Percentiles rank a stretch among this genome's conserved stretches.
These are phyloP conservation scores for Clonostachys rosea DNA, from an alignment of 2,329 filamentous ascomycete species.

Conservation along the genomic window DNA sequence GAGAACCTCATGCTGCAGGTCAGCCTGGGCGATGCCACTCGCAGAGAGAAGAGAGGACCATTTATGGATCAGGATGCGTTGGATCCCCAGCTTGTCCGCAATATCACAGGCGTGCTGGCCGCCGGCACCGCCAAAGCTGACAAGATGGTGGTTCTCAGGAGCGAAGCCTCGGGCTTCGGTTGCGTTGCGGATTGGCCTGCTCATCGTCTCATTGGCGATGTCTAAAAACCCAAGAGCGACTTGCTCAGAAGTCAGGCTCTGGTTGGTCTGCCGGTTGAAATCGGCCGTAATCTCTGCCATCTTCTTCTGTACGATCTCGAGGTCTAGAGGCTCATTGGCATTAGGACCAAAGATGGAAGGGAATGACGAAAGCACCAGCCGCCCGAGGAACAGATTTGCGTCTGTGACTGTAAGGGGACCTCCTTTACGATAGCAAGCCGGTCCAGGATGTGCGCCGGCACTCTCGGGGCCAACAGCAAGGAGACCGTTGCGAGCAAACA, in stretches of 20 bases:
- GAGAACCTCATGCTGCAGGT: constrained; percentile 27
- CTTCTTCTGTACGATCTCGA: constrained; percentile 23
- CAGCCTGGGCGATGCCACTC: constrained; percentile 34
- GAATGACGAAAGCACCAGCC: constrained; percentile 54
- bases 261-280: constrained; percentile 28
- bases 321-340: constrained; percentile 49
- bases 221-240: constrained; percentile 67
- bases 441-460: constrained; percentile 66
- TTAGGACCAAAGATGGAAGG: constrained; percentile 68
- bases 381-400: constrained; percentile 63
- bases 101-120: constrained; percentile 51
- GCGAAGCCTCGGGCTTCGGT: constrained; percentile 53
- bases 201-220: constrained; percentile 74
- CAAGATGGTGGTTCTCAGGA: constrained; percentile 20
- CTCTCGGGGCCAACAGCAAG: constrained; percentile 66
- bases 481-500: constrained; percentile 65
- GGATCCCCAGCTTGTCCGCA: constrained; percentile 31
- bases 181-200: constrained; percentile 67
- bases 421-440: constrained; percentile 65
- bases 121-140: constrained; percentile 63
- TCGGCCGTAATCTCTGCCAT: constrained; percentile 30
- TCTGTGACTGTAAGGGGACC: constrained; percentile 68
- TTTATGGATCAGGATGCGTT: constrained; percentile 31
- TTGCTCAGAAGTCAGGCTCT: constrained; percentile 21
- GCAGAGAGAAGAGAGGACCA: constrained; percentile 33